phyloP scores from a whole-genome alignment of 2,329 filamentous ascomycete species.

The Helotiales sp. region DNA sequence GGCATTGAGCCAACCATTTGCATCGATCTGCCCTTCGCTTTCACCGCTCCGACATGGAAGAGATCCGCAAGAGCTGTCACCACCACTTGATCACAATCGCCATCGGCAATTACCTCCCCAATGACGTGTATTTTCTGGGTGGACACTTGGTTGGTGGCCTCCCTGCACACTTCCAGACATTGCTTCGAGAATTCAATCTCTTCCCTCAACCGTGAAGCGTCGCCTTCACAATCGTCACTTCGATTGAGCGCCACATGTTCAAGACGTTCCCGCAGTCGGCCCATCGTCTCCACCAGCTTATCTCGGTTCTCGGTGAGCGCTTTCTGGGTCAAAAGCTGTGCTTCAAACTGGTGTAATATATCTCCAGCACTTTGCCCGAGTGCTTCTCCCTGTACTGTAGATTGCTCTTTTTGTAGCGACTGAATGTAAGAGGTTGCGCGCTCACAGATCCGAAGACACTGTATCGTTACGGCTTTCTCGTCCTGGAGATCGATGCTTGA shows the following conservation, averaged over 20 bases:
- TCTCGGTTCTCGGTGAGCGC: constrained; percentile 43
- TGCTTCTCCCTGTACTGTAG: constrained; percentile 32
- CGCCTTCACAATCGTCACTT: constrained; percentile 32
- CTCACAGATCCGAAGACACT: constrained; percentile 49
- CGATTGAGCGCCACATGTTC: constrained; percentile 35
- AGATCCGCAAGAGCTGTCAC: constrained; percentile 50
- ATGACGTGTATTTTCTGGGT: constrained; percentile 37
- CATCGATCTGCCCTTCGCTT: constrained; percentile 44
- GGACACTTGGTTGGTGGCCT: constrained; percentile 33
- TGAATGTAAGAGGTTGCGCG: constrained; percentile 45
- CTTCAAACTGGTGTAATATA: constrained; percentile 40
- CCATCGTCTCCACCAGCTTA: constrained; percentile 42
- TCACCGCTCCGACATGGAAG: constrained; percentile 48
- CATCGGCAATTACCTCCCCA: constrained; percentile 46
- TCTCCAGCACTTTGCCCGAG: constrained; percentile 23
- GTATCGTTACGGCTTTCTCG: constrained; percentile 46
- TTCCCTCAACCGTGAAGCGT: constrained; percentile 43
- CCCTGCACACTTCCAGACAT: constrained; percentile 48
- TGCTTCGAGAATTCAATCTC: constrained; percentile 46
- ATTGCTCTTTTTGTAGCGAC: constrained; percentile 41
- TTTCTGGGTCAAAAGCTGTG: constrained; percentile 43
- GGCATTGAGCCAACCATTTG: constrained; percentile 47
- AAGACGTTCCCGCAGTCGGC: constrained; percentile 44
- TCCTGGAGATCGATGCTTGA: constrained; percentile 44
- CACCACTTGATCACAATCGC: constrained; percentile 48